Base-by-base conservation (phyloP, 345 rosid species). In the Moricandia moricandioides region DNA sequence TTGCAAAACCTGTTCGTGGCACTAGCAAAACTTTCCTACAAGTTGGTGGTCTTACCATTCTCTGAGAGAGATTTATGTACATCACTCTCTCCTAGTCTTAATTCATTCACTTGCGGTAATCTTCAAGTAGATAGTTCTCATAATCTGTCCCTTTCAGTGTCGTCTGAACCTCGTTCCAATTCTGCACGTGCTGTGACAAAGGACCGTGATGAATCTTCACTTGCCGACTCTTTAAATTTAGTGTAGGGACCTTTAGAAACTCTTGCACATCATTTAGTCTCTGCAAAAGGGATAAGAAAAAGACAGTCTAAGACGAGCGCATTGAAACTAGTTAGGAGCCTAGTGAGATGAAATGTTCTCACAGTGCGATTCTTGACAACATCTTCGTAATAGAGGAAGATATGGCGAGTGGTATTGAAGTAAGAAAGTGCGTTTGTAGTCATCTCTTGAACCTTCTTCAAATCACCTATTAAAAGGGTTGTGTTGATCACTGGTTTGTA, bases 151-250 rank as follows among this genome's bases (percentile, higher is more conserved):
- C 96, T 6, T 86, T 85, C 49, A 95, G 76, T 33, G 90, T 80
- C 55, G 76, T 84, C 68, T 77, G 78, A 72, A 95, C 90, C 49
- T 95, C 90, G 3, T 79, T 86, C 97, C 97, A 92, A 68, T 92
- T 95, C 78, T 84, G 85, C 40, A 92, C 78, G 64, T 89, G 89
- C 37, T 79, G 78, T 5, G 91, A 85, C 72, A 89, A 81, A 0
- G 89, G 67, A 35, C 98, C 98, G 59, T 87, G 88, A 82, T 95
- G 99, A 82, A 95, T 95, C 81, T 89, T 95, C 71, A 95, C 97
- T 80, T 95, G 99, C 10, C 98, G 85, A 65, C 99, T 95, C 76
- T 73, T 87, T 69, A 95, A 82, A 7, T 87, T 78, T 57, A 77
- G 84, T 35, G 40, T 84, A 0, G 99, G 98, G 37, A 92, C 98